These are phyloP conservation scores for Daphne laureola DNA, from an alignment of 441 rosid species.

Conservation along the genomic window DNA sequence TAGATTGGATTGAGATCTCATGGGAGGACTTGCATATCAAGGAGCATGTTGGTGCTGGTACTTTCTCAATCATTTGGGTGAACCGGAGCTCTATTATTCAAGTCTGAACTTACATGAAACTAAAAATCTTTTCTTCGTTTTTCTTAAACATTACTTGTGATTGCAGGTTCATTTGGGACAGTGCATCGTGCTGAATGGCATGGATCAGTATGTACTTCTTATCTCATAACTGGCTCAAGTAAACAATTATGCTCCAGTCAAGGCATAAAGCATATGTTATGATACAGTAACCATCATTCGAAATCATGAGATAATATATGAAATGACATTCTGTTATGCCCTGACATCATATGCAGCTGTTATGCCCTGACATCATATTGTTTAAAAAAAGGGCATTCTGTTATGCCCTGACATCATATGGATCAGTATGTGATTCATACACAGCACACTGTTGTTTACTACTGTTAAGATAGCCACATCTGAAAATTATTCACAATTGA, in stretches of 20 bases:
- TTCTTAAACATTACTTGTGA: slow-evolving; percentile 7
- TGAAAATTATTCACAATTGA: too few species aligned
- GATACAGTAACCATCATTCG: too few species aligned
- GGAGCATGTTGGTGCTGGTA: slow-evolving; percentile 39
- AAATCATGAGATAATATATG: too few species aligned
- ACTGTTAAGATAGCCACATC: too few species aligned
- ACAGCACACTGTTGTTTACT: too few species aligned
- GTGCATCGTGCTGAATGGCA: slow-evolving; percentile 40
- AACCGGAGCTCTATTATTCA: slow-evolving; percentile 2
- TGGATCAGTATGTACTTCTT: slow-evolving; percentile 28
- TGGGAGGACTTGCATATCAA: slow-evolving; percentile 29
- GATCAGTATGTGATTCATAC: too few species aligned
- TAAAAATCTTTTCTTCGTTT: not conserved
- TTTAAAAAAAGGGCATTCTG: too few species aligned
- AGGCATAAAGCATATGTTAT: too few species aligned
- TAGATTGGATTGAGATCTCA: not conserved
- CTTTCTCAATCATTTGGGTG: slow-evolving; percentile 1
- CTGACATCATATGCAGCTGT: too few species aligned
- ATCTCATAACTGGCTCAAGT: not conserved
- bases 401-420: too few species aligned
- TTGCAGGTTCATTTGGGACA: slow-evolving; percentile 44
- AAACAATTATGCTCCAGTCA: not conserved
- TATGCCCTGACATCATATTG: too few species aligned
- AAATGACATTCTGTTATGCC: too few species aligned
- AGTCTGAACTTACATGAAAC: not conserved